Conservation (phyloP, 345 rosid species). For the Hibiscus syriacus region DNA sequence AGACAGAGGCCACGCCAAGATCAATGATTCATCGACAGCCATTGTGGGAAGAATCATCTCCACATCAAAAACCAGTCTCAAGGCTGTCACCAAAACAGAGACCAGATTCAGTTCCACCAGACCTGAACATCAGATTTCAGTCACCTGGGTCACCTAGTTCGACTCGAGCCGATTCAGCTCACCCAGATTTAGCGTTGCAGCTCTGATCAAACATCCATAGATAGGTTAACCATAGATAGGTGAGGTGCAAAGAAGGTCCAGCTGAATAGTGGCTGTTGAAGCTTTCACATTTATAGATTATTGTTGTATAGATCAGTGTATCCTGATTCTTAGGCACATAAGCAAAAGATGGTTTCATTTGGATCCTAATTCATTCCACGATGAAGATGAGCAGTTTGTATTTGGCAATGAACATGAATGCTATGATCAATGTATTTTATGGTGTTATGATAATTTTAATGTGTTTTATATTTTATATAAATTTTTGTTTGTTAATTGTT, state of each 20-base stretch:
- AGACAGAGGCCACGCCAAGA: conserved; percentile 8
- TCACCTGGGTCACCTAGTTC: conserved; percentile 41
- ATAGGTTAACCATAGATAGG: conserved; percentile 27
- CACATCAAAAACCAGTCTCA: conserved; percentile 17
- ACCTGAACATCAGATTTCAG: conserved; percentile 36
- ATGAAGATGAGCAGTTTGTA: conserved; percentile 3
- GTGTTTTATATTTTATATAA: neutral
- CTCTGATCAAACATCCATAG: conserved; percentile 26
- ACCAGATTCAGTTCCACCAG: conserved; percentile 34
- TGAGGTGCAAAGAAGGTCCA: conserved; percentile 15
- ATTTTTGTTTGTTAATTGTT: too few relatives aligned
- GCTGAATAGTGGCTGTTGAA: conserved; percentile 12
- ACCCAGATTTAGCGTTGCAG: conserved; percentile 58
- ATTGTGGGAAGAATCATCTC: conserved; percentile 16
- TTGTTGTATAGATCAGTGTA: conserved; percentile 32
- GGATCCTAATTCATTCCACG: conserved; percentile 10
- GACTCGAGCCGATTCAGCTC: conserved; percentile 26
- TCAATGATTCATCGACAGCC: conserved; percentile 1
- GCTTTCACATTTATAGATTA: conserved; percentile 18
- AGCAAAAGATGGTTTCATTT: conserved; percentile 12
- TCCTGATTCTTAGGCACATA: conserved; percentile 19
- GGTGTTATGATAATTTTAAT: neutral
- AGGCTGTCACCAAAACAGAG: conserved; percentile 14
- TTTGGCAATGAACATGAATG: neutral
- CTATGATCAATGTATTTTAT: neutral